Evolutionary conservation across 148 eudicot genomes (phyloP).

Genomic region (Rhododendron simsii): DNA sequence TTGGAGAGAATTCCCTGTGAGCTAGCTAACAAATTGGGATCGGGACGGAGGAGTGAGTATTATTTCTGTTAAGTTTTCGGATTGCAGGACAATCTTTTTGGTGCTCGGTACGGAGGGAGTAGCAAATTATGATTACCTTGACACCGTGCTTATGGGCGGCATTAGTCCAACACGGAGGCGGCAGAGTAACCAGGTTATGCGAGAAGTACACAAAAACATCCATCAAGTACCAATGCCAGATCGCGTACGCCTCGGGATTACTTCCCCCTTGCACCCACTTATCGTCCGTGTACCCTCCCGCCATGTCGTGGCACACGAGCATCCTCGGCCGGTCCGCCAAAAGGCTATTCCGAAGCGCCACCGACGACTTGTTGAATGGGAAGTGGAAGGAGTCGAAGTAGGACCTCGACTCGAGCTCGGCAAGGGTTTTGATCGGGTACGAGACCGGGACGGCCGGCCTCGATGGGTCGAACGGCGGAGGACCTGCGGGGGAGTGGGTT

Average conservation of each 20-base stretch:
- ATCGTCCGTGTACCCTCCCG: constrained; percentile 82
- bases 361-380: constrained; percentile 52
- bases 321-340: constrained; percentile 52
- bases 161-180: constrained; percentile 92
- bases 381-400: constrained; percentile 74
- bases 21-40: too few species aligned
- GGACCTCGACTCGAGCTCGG: constrained; percentile 60
- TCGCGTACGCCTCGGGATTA: constrained; percentile 63
- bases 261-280: constrained; percentile 78
- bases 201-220: constrained; percentile 94
- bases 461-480: constrained; percentile 48
- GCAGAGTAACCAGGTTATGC: constrained; percentile 78
- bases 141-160: constrained; percentile 86
- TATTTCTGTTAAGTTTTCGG: too few species aligned
- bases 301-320: constrained; percentile 92
- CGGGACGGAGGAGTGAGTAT: too few species aligned
- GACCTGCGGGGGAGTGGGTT: constrained; percentile 14
- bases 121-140: constrained; percentile 38
- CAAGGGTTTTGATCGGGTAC: constrained; percentile 64
- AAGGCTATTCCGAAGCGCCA: constrained; percentile 9
- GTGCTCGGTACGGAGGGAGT: not conserved
- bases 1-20: too few species aligned
- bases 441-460: constrained; percentile 58
- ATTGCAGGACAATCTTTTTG: too few species aligned
- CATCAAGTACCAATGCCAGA: constrained; percentile 97